These are phyloP conservation scores for Sphagnum magellanicum DNA, from an alignment of 228 moss, liverwort and hornwort genomes.

Conservation along the genomic window DNA sequence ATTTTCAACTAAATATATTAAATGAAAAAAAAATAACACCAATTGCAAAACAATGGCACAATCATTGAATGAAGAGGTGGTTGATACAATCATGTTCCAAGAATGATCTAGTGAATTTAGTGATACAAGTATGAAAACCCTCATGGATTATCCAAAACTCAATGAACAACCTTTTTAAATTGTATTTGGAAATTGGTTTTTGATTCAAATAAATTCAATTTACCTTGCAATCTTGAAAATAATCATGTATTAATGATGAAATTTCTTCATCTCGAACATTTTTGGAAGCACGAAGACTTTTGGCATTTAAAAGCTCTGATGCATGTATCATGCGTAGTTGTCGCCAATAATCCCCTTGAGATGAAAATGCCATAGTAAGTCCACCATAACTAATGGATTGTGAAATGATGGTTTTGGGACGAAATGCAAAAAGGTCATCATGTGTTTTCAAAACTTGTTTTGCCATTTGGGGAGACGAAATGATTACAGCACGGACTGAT, in stretches of 20 bases:
- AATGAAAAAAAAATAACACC: no score
- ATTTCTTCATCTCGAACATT: conserved; percentile 14
- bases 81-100: no score
- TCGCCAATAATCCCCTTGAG: conserved; percentile 28
- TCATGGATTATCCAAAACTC: no score
- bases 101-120: no score
- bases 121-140: no score
- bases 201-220: no score
- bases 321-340: conserved; percentile 32
- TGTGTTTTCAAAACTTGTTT: conserved; percentile 14
- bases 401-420: conserved; percentile 10
- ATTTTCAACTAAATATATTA: no score
- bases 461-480: conserved; percentile 23
- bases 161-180: no score
- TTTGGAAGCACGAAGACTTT: conserved; percentile 6
- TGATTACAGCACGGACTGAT: conserved; percentile 14
- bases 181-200: no score
- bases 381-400: conserved; percentile 16
- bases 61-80: no score
- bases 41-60: no score
- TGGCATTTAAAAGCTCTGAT: conserved; percentile 18
- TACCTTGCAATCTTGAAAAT: not conserved
- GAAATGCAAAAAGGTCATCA: conserved; percentile 28
- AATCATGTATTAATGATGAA: not conserved
- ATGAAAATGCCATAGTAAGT: conserved; percentile 30